Conservation (phyloP, 257 asterid species). For the Linderniella brevidens region DNA sequence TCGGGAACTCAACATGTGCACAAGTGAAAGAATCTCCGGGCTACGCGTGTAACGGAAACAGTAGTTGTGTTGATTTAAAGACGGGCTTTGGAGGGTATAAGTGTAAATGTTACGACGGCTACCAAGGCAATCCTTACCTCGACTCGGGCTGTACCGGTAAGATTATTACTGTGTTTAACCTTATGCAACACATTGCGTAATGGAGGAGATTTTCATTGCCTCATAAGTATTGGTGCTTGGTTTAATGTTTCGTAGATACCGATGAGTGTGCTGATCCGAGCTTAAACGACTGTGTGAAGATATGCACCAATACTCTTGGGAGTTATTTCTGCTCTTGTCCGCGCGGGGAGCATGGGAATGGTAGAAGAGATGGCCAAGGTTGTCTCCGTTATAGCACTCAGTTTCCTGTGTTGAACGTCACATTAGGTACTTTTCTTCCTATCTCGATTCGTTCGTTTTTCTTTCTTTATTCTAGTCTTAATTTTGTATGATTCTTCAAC, state of each 20-base stretch:
- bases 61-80: conserved; percentile 32
- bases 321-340: conserved; percentile 50
- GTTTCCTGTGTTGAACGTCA: conserved; percentile 31
- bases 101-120: conserved; percentile 37
- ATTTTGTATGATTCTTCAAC: no score
- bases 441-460: no score
- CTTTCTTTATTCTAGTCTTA: no score
- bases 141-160: conserved; percentile 59
- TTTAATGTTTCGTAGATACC: conserved; percentile 18
- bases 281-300: conserved; percentile 14
- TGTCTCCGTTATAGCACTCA: conserved; percentile 25
- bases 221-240: background rate
- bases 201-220: no score
- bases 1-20: conserved; percentile 39
- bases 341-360: conserved; percentile 37
- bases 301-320: conserved; percentile 25
- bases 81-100: conserved; percentile 40
- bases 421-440: conserved; percentile 16
- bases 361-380: conserved; percentile 26
- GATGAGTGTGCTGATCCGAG: conserved; percentile 25
- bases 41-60: conserved; percentile 32
- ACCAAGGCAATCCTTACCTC: conserved; percentile 61
- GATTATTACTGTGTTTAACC: background rate
- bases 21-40: conserved; percentile 9
- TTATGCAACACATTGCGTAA: no score